Base-by-base conservation (phyloP, 179 eudicot genomes). In the Silene noctiflora region DNA sequence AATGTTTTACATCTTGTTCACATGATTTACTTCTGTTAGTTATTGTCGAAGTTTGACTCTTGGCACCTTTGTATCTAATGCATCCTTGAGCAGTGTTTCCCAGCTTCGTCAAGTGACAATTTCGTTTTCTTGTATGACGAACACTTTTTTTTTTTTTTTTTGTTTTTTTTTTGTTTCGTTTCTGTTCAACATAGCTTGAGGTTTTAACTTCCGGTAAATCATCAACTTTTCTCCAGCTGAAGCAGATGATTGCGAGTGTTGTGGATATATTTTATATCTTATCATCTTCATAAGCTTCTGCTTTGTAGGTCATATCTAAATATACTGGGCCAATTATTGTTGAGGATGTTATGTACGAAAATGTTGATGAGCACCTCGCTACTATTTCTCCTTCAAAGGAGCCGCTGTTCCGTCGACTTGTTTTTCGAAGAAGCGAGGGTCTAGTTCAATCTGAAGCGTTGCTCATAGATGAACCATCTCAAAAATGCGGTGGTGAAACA, bases 401-500 rank as follows among this genome's bases (percentile, higher is more conserved):
- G 75, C 78, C 82, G 75, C 73, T 83, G 56, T 93, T 87, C 74
- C 98, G 99, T 14, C 97, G 98, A 72, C 93, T 95, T 80, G 87
- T 83, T 70, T 95, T 95, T 58, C 83, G 87, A 81, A 91, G 98
- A 84, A 81, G 85, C 9, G 95, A 88, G 85, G 78, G 85, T 74
- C 82, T 95, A 81, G 95, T 95, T 84, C 99, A 95, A 80, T 93
- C 99, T 77, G 98, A 95, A 86, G 99, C 92, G 73, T 79, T 95
- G 83, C 85, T 95, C 53, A 77, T 76, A 20, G 69, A 74, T 76
- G 88, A 77, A 81, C 69, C 77, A 66, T 78, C 85, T 75, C 65
- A 35, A 46, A 56, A 21, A 59, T 20, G 10, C 66, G 72, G 19
- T 71, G 81, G 71, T 71, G 88, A 84, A 59, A 65, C 35, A 60